Conservation (phyloP, 768 basidiomycete species). For the Infundibulicybe gibba region DNA sequence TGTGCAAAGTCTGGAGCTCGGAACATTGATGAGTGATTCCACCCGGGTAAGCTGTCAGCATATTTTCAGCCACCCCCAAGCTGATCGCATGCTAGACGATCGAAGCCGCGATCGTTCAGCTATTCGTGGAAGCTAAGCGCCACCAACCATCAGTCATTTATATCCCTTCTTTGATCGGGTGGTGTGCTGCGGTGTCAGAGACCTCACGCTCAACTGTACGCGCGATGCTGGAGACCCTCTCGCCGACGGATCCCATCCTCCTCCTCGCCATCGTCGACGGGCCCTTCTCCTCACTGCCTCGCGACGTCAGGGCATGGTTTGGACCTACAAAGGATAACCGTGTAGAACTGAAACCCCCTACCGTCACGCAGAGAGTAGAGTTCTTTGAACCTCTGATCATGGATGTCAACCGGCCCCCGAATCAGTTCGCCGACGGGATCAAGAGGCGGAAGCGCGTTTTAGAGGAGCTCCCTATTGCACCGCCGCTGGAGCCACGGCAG, state of each 20-base stretch:
- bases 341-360: constrained; percentile 56
- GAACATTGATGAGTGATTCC: constrained; percentile 83
- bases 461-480: constrained; percentile 84
- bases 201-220: constrained; percentile 81
- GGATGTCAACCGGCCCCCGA: constrained; percentile 74
- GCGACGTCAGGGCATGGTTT: constrained; percentile 90
- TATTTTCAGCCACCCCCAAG: not conserved
- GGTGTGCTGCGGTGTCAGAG: constrained; percentile 85
- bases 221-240: constrained; percentile 87
- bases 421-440: constrained; percentile 85
- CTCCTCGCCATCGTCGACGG: constrained; percentile 89
- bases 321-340: constrained; percentile 74
- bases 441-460: constrained; percentile 80
- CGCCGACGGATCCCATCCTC: constrained; percentile 91
- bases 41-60: constrained; percentile 58
- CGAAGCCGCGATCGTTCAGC: constrained; percentile 91
- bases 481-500: constrained; percentile 82
- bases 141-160: constrained; percentile 96
- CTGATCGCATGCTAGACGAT: constrained; percentile 49
- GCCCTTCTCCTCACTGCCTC: constrained; percentile 59
- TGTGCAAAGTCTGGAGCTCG: constrained; percentile 90
- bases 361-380: constrained; percentile 47
- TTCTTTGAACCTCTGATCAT: constrained; percentile 79
- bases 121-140: constrained; percentile 95
- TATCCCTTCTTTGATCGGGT: constrained; percentile 83